These are phyloP conservation scores for Suillus luteus DNA, from an alignment of 768 basidiomycete species.

Conservation along the genomic window DNA sequence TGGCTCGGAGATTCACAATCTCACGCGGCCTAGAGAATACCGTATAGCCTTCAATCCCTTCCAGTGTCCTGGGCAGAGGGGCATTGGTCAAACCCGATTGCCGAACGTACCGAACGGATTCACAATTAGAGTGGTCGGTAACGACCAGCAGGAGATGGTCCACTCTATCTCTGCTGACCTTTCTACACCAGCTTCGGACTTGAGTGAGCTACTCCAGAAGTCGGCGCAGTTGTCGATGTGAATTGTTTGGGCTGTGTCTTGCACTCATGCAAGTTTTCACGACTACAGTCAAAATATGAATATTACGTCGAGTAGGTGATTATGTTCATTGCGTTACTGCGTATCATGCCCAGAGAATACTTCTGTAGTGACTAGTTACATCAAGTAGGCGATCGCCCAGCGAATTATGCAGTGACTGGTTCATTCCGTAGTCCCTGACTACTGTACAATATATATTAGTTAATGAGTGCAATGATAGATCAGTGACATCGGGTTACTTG, in stretches of 20 bases:
- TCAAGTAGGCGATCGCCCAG: not conserved
- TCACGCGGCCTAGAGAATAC: slow-evolving; percentile 31
- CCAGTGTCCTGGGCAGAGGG: slow-evolving; percentile 34
- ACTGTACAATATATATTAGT: not conserved
- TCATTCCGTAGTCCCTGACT: not conserved
- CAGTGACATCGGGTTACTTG: not conserved
- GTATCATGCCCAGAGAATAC: not conserved
- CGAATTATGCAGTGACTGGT: not conserved
- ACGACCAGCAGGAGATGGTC: slow-evolving; percentile 12
- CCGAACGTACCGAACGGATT: slow-evolving; percentile 37
- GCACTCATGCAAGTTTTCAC: not conserved
- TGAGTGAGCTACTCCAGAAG: slow-evolving; percentile 18
- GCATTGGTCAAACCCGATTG: slow-evolving; percentile 25
- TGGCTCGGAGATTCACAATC: slow-evolving; percentile 23
- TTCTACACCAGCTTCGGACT: not conserved
- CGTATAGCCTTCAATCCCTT: slow-evolving; percentile 35
- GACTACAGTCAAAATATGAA: not conserved
- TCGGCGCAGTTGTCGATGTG: slow-evolving; percentile 22
- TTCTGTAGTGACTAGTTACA: not conserved
- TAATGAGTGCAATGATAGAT: not conserved
- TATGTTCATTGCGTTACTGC: not conserved
- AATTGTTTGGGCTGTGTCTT: slow-evolving; percentile 29
- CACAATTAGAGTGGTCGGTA: slow-evolving; percentile 30
- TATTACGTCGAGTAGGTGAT: not conserved
- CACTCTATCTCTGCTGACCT: not conserved